A percentile compares a stretch with the other conserved stretches of the same genome.
These are phyloP conservation scores for Thelephora terrestris DNA, from an alignment of 1,284 basidiomycete species.

Conservation along the genomic window DNA sequence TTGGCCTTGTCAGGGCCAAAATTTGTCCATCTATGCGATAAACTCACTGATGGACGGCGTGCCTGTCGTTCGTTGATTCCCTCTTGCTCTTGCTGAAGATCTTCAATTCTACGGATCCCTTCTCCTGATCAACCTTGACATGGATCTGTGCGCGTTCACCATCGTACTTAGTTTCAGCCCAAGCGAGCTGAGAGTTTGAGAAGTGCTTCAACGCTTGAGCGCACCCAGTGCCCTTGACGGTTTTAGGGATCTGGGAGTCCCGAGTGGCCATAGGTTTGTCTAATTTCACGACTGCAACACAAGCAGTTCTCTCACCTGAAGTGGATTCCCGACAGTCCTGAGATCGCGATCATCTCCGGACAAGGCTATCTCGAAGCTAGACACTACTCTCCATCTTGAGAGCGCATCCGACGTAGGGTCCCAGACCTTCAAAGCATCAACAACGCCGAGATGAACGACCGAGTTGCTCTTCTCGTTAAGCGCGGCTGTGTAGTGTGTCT, in stretches of 20 bases:
- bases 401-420: slow-evolving; percentile 30
- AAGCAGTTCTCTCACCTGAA: neutral
- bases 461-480: slow-evolving; percentile 48
- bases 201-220: slow-evolving; percentile 46
- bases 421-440: slow-evolving; percentile 65
- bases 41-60: slow-evolving; percentile 50
- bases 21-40: neutral
- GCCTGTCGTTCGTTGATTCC: slow-evolving; percentile 67
- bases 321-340: neutral
- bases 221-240: slow-evolving; percentile 56
- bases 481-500: slow-evolving; percentile 35
- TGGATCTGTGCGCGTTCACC: slow-evolving; percentile 88
- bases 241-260: slow-evolving; percentile 64
- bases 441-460: slow-evolving; percentile 44
- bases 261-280: neutral
- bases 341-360: neutral
- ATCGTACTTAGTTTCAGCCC: slow-evolving; percentile 87
- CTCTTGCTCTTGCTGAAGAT: slow-evolving; percentile 83
- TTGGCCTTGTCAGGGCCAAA: slow-evolving; percentile 17
- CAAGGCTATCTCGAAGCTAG: neutral
- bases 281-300: neutral
- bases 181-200: slow-evolving; percentile 36
- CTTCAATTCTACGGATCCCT: slow-evolving; percentile 38
- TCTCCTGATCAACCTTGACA: slow-evolving; percentile 35
- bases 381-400: neutral